phyloP scores from a whole-genome alignment of 768 basidiomycete genomes.

The Termitomyces sp. region DNA sequence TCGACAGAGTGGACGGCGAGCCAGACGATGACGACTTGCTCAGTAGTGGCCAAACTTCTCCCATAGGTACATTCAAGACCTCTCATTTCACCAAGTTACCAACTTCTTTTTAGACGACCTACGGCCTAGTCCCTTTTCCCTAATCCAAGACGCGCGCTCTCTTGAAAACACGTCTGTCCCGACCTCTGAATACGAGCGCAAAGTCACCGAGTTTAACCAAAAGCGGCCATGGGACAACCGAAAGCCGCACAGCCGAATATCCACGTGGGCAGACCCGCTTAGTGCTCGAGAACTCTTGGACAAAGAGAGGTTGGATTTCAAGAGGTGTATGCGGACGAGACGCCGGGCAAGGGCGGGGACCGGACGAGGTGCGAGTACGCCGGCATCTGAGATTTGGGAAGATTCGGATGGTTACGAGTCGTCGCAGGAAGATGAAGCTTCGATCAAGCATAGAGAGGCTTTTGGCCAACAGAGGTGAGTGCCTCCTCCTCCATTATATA shows the following conservation, averaged over 20 bases:
- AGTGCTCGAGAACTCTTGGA: conserved; percentile 33
- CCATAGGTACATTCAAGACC: conserved; percentile 42
- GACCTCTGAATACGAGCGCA: conserved; percentile 28
- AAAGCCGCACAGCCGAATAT: conserved; percentile 33
- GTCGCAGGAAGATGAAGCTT: conserved; percentile 13
- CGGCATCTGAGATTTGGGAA: conserved; percentile 8
- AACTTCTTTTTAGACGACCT: conserved; percentile 9
- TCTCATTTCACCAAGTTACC: neutral
- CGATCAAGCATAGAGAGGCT: conserved; percentile 12
- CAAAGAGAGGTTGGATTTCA: conserved; percentile 18
- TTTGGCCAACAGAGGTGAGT: conserved; percentile 25
- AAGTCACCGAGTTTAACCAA: conserved; percentile 31
- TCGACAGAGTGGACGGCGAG: conserved; percentile 15
- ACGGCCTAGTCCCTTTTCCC: conserved; percentile 16
- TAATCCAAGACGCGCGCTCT: conserved; percentile 13
- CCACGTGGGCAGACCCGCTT: conserved; percentile 52
- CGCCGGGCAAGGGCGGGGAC: conserved; percentile 1
- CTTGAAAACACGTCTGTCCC: conserved; percentile 14
- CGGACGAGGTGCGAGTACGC: neutral
- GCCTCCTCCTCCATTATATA: conserved; percentile 5
- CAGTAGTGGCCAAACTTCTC: conserved; percentile 76
- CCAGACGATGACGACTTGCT: conserved; percentile 58
- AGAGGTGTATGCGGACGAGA: conserved; percentile 4
- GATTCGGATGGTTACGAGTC: conserved; percentile 6
- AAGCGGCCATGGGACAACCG: conserved; percentile 33